Percentiles rank a stretch among this genome's conserved stretches.
These are phyloP conservation scores for Clavispora santaluciae DNA, from an alignment of 805 yeast species.

Conservation along the genomic window DNA sequence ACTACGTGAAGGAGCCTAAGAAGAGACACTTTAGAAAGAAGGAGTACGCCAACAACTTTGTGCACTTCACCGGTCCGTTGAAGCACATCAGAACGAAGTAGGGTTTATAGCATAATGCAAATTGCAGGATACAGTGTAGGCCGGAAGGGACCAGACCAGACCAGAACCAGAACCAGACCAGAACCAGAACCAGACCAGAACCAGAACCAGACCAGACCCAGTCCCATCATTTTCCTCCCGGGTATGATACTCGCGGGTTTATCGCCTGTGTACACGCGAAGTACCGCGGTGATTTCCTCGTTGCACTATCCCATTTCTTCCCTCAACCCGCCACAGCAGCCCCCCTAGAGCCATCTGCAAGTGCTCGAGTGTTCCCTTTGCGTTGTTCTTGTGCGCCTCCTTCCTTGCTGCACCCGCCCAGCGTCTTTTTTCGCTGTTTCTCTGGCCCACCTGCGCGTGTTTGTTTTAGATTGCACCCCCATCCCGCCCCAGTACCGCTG, in stretches of 20 bases:
- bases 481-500: not conserved
- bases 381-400: too few species aligned
- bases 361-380: too few species aligned
- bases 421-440: not conserved
- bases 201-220: too few species aligned
- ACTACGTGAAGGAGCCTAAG: constrained; percentile 78
- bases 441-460: too few species aligned
- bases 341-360: too few species aligned
- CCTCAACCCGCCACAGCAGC: not conserved
- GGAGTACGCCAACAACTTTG: constrained; percentile 68
- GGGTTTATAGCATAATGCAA: constrained; percentile 4
- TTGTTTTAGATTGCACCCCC: not conserved
- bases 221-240: too few species aligned
- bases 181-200: too few species aligned
- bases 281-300: not conserved
- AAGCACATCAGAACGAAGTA: constrained; percentile 80
- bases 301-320: not conserved
- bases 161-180: too few species aligned
- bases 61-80: constrained; percentile 63
- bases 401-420: too few species aligned
- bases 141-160: too few species aligned
- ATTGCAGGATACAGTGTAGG: too few species aligned
- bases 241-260: too few species aligned
- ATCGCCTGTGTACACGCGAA: not conserved
- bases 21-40: constrained; percentile 67